A percentile compares a stretch with the other conserved stretches of the same genome.
phyloP scores from a whole-genome alignment of 306 rosid species.

The Vigna mungo region DNA sequence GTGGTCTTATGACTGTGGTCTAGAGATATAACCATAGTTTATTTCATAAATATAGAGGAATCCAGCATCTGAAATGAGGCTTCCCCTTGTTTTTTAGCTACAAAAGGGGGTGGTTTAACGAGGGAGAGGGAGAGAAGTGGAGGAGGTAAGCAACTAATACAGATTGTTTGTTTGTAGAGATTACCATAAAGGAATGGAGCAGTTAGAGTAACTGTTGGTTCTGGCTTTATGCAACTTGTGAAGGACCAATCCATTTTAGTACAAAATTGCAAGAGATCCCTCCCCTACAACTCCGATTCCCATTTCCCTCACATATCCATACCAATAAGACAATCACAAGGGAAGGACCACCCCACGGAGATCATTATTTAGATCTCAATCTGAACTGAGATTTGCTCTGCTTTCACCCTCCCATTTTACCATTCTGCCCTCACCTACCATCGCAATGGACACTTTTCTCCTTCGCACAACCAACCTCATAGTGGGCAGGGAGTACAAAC shows the following conservation, averaged over 20 bases:
- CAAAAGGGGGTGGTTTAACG: slow-evolving; percentile 50
- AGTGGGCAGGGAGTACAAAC: background rate
- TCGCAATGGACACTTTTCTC: slow-evolving; percentile 41
- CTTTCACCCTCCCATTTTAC: slow-evolving; percentile 45
- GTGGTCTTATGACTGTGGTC: slow-evolving; percentile 5
- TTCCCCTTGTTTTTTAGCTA: slow-evolving; percentile 38
- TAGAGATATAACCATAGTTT: slow-evolving; percentile 32
- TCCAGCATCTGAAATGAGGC: slow-evolving; percentile 40
- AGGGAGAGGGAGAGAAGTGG: slow-evolving; percentile 33
- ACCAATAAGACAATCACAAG: slow-evolving; percentile 55
- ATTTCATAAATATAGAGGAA: slow-evolving; percentile 56
- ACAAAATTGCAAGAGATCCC: slow-evolving; percentile 50
- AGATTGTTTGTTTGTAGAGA: slow-evolving; percentile 49
- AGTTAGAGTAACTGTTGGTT: slow-evolving; percentile 61
- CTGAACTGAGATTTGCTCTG: slow-evolving; percentile 76
- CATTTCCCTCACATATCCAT: slow-evolving; percentile 42
- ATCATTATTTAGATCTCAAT: slow-evolving; percentile 76
- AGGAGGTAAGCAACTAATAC: slow-evolving; percentile 40
- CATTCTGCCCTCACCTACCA: slow-evolving; percentile 55
- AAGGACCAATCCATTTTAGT: slow-evolving; percentile 54
- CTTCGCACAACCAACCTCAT: slow-evolving; percentile 21
- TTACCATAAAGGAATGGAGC: slow-evolving; percentile 54
- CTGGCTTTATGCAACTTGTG: slow-evolving; percentile 68
- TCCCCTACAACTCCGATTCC: slow-evolving; percentile 14
- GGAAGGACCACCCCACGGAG: slow-evolving; percentile 62